Evolutionary conservation across 2,329 filamentous ascomycete species (phyloP), one percentile per base, ranked within the genome.

Genomic region (Aureobasidium sp.): DNA sequence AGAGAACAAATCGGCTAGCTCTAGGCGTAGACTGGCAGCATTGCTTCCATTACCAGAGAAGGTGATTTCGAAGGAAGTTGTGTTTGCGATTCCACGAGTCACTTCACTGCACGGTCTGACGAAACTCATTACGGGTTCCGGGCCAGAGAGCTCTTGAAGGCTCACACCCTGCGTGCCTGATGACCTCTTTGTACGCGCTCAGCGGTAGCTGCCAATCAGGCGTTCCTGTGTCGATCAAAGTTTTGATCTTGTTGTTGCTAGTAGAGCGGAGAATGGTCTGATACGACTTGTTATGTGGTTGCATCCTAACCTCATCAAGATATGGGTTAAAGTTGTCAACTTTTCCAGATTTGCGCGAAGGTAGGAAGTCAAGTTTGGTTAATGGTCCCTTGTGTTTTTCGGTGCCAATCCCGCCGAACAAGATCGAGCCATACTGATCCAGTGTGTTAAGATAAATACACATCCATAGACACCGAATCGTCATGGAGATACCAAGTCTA

Each of bases 331-430:
- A 11, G 15, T 48, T 29, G 31, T 48, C 45, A 15, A 48, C 45
- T 15, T 29, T 48, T 2, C 14, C 5, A 5, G 22, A 7, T 1
- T 29, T 8, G 24, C 24, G 45, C 27, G 24, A n/a, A 48, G 6
- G 24, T 15, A 29, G 6, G 15, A 48, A 15, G 29, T 48, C 31
- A 5, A 73, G 57, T 2, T 70, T 71, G 11, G 64, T 68, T 17
- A 73, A 64, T 7, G 67, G 56, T 47, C 68, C 68, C 4, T 68
- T 66, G 57, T 67, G 71, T 44, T 70, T 70, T 24, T 62, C 63
- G 1, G 64, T 70, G 60, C 73, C 71, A 42, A 73, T 67, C 3
- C 71, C 71, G n/a, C 71, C 71, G 45, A 73, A 73, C 35, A 73
- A 66, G 39, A 73, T 69, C 6, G 67, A 68, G 39, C 71, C 71